Evolutionary conservation across 306 rosid species (phyloP), one percentile per base, ranked within the genome.

Genomic region (Boehmeria nivea): DNA sequence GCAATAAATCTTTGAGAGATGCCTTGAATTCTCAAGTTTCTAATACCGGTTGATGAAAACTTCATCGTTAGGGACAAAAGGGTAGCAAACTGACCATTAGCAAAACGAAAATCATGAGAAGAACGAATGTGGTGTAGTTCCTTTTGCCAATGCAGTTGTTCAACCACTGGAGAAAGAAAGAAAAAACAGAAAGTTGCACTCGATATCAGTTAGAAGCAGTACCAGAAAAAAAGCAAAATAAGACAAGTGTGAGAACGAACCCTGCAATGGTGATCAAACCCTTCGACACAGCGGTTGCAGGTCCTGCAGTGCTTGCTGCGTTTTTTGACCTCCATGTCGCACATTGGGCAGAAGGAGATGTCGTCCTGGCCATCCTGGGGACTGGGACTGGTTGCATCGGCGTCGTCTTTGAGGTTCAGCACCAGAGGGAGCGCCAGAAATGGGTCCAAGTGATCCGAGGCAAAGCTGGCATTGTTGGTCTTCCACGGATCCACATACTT

Each of bases 241-340:
- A 16, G 40, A 8, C 15, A 56, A 44, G n/a, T n/a, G n/a, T n/a
- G n/a, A n/a, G 37, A 54, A 38, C 6, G 34, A 18, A 91, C 96
- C 85, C 95, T 78, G 80, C 99, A 91, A 71, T 91, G 96, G 70
- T 87, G 99, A 77, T 91, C 99, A 42, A 91, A 87, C 27, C 95
- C 95, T 72, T 91, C 95, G 38, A 87, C 99, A 6, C 99, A 91
- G 2, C 96, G 89, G 73, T 91, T 87, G 74, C 96, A 91, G 46
- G 95, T 83, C 58, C 96, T 81, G 69, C 99, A 91, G 58, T 91
- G 99, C 72, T 91, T 91, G 67, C 99, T 83, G 39, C 68, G 82
- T 60, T 71, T 91, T 45, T 79, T 83, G 70, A 90, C 98, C 95
- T 84, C 93, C 20, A 76, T 72, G 58, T 87, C 84, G 57, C 99